phyloP scores from a whole-genome alignment of 164 flowering plant species.

The Dillenia suffruticosa region DNA sequence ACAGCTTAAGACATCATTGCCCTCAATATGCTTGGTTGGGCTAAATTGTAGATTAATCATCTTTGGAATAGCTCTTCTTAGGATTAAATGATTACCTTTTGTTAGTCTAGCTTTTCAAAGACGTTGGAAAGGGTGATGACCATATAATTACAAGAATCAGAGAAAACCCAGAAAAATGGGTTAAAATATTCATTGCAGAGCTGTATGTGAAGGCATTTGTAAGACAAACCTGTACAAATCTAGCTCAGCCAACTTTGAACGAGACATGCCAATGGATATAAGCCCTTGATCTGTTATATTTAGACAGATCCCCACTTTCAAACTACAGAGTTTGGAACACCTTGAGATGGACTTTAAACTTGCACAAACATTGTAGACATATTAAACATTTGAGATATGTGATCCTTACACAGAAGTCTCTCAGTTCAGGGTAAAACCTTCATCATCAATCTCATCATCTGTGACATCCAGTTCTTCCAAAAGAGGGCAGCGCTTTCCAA shows the following conservation, averaged over 20 bases:
- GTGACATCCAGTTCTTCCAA: conserved; percentile 87
- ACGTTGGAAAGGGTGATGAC: too few relatives aligned
- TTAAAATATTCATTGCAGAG: too few relatives aligned
- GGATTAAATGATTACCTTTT: too few relatives aligned
- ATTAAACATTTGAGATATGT: too few relatives aligned
- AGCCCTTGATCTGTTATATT: conserved; percentile 74
- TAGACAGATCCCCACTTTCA: conserved; percentile 82
- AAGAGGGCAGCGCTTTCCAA: conserved; percentile 58
- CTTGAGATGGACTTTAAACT: conserved; percentile 69
- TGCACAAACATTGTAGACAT: conserved; percentile 22
- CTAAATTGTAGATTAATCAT: too few relatives aligned
- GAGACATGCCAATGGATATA: conserved; percentile 42
- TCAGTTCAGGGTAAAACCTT: conserved; percentile 42
- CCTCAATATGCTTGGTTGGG: too few relatives aligned
- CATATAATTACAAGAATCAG: too few relatives aligned
- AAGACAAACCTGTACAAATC: conserved; percentile 62
- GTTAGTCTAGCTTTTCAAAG: too few relatives aligned
- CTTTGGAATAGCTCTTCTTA: too few relatives aligned
- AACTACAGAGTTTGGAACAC: conserved; percentile 49
- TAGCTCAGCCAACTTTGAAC: conserved; percentile 68
- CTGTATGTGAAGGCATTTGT: too few relatives aligned
- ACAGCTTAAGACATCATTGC: too few relatives aligned
- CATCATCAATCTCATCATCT: conserved; percentile 74
- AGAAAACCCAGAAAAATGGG: too few relatives aligned
- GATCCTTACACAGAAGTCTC: not conserved